These are phyloP conservation scores for Agastache rugosa DNA, from an alignment of 257 asterid genomes.

Conservation along the genomic window DNA sequence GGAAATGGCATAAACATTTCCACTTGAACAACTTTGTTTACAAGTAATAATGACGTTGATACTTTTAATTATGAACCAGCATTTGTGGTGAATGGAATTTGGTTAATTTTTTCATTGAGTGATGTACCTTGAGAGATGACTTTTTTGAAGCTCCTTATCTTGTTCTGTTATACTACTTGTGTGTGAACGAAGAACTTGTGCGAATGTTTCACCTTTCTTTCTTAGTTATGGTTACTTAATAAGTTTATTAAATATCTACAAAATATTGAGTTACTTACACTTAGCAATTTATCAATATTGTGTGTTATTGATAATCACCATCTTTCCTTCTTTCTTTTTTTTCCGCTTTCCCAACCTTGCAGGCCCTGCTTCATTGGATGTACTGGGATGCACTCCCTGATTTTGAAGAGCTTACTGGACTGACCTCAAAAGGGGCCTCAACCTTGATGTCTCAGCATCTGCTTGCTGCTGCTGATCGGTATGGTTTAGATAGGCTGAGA, in stretches of 20 bases:
- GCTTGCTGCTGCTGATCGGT: constrained; percentile 95
- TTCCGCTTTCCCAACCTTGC: constrained; percentile 36
- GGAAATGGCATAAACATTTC: background rate
- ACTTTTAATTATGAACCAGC: constrained; percentile 12
- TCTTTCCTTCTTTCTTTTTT: too few relatives aligned
- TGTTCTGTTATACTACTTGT: background rate
- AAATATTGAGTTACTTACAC: background rate
- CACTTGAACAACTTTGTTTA: background rate
- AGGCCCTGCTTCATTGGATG: constrained; percentile 90
- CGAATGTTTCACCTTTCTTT: background rate
- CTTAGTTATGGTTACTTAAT: constrained; percentile 10
- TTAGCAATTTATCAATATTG: background rate
- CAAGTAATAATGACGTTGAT: background rate
- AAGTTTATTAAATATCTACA: background rate
- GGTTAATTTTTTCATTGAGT: constrained; percentile 22
- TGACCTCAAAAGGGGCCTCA: constrained; percentile 82
- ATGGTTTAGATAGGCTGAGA: constrained; percentile 89
- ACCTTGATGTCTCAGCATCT: constrained; percentile 95
- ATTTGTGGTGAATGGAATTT: constrained; percentile 3
- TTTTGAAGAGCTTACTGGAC: constrained; percentile 91
- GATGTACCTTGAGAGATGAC: background rate
- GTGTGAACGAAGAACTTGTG: constrained; percentile 4
- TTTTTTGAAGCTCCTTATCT: background rate
- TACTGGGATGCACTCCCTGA: constrained; percentile 88
- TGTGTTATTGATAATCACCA: background rate